Conservation (phyloP, 2,329 filamentous ascomycete genomes). For the Fusarium sp. region DNA sequence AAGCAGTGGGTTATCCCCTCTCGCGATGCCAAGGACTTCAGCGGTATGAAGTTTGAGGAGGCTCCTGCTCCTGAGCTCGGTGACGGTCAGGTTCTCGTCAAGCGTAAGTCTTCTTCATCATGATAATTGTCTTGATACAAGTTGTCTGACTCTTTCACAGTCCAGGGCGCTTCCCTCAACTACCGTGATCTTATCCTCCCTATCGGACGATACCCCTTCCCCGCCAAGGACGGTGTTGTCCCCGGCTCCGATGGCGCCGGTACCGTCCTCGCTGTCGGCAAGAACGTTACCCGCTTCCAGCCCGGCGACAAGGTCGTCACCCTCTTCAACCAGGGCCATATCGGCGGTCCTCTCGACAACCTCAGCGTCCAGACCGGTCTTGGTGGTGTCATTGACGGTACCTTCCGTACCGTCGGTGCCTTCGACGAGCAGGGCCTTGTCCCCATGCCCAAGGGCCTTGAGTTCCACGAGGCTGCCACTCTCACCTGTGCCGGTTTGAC, state of each 20-base stretch:
- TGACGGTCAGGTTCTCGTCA: conserved; percentile 79
- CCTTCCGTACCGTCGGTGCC: conserved; percentile 73
- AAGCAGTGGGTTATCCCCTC: conserved; percentile 67
- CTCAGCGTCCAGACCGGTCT: conserved; percentile 65
- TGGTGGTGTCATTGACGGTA: conserved; percentile 76
- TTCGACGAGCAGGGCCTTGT: conserved; percentile 78
- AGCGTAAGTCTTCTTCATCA: conserved; percentile 52
- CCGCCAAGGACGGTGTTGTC: conserved; percentile 58
- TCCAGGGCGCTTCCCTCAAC: conserved; percentile 65
- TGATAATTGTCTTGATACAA: not conserved
- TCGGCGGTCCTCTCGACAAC: conserved; percentile 57
- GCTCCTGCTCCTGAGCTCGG: conserved; percentile 71
- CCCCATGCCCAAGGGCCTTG: conserved; percentile 67
- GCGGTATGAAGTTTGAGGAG: conserved; percentile 68
- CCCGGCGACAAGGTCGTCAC: conserved; percentile 68
- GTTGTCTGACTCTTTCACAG: conserved; percentile 44
- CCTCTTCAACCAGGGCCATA: conserved; percentile 70
- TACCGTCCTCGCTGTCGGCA: conserved; percentile 64
- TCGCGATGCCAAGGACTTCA: conserved; percentile 62
- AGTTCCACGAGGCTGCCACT: conserved; percentile 65
- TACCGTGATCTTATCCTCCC: conserved; percentile 67
- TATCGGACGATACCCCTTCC: conserved; percentile 61
- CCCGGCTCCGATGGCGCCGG: conserved; percentile 67
- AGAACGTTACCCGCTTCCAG: conserved; percentile 61
- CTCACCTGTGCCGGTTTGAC: conserved; percentile 72